A percentile compares a stretch with the other conserved stretches of the same genome.
phyloP scores from a whole-genome alignment of 2,329 filamentous ascomycete species.

The Colletotrichum incanum region DNA sequence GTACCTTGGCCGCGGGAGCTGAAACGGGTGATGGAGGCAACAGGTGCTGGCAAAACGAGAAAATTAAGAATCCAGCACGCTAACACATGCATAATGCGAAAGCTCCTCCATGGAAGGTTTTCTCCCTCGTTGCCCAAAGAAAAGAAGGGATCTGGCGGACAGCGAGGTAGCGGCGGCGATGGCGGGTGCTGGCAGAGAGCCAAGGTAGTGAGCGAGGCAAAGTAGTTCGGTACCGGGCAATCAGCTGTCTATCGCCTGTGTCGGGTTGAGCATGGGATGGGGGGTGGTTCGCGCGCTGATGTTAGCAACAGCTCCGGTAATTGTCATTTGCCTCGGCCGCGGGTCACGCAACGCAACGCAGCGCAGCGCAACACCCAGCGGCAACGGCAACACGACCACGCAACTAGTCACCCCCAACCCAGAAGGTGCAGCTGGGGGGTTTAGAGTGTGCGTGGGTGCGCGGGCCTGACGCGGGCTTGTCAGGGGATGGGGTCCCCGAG shows the following conservation, averaged over 20 bases:
- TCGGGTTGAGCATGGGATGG: background rate
- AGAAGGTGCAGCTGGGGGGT: constrained; percentile 9
- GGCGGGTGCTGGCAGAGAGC: constrained; percentile 28
- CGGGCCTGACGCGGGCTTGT: constrained; percentile 39
- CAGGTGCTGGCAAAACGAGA: constrained; percentile 31
- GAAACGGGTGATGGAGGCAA: constrained; percentile 11
- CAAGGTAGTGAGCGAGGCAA: constrained; percentile 11
- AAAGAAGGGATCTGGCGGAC: constrained; percentile 12
- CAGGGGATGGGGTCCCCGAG: constrained; percentile 40
- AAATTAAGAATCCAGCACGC: constrained; percentile 33
- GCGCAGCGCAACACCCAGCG: constrained; percentile 11
- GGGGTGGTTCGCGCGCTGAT: constrained; percentile 28
- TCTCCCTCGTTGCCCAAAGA: constrained; percentile 27
- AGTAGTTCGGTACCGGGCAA: constrained; percentile 31
- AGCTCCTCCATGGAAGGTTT: constrained; percentile 37
- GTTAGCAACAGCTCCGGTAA: constrained; percentile 30
- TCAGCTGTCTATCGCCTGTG: constrained; percentile 29
- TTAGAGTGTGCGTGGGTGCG: constrained; percentile 25
- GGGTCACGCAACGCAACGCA: constrained; percentile 35
- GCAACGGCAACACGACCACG: constrained; percentile 18
- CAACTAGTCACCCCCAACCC: constrained; percentile 22
- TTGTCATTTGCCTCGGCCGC: constrained; percentile 39
- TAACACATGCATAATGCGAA: constrained; percentile 40
- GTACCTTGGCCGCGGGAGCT: constrained; percentile 26
- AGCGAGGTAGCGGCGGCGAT: constrained; percentile 22